phyloP scores from a whole-genome alignment of 495 filamentous ascomycete species.

The Annulohypoxylon nitens region DNA sequence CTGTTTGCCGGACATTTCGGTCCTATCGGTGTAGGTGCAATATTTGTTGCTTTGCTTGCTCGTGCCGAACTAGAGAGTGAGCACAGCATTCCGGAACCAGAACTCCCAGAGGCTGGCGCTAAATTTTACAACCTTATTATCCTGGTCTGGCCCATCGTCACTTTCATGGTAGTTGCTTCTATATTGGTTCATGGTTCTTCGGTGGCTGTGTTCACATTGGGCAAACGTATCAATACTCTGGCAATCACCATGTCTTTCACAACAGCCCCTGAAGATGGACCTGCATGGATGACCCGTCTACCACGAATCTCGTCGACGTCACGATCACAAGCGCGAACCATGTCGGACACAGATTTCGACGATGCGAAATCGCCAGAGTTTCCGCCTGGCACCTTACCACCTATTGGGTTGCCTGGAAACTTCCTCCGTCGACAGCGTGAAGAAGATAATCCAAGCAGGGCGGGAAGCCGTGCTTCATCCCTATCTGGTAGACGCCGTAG shows the following conservation, averaged over 20 bases:
- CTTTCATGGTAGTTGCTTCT: constrained; percentile 93
- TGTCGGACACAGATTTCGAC: constrained; percentile 65
- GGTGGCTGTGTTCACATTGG: constrained; percentile 96
- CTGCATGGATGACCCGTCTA: constrained; percentile 93
- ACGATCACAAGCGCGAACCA: constrained; percentile 85
- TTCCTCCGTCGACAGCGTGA: constrained; percentile 87
- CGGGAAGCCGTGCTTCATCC: constrained; percentile 70
- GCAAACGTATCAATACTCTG: constrained; percentile 98
- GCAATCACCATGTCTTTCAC: constrained; percentile 97
- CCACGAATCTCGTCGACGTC: constrained; percentile 90
- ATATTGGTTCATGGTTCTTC: constrained; percentile 98
- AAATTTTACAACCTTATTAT: constrained; percentile 77
- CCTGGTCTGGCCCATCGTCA: constrained; percentile 95
- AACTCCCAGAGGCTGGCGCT: constrained; percentile 65
- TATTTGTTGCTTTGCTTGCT: constrained; percentile 94
- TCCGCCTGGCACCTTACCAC: constrained; percentile 83
- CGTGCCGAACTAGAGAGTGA: constrained; percentile 86
- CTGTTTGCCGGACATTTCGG: constrained; percentile 99
- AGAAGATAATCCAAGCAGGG: constrained; percentile 71
- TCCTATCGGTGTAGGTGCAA: constrained; percentile 96
- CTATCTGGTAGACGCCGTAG: constrained; percentile 71
- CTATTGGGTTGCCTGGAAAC: constrained; percentile 77
- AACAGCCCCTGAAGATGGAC: constrained; percentile 86
- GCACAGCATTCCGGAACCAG: constrained; percentile 74
- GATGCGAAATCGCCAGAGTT: constrained; percentile 72